These are phyloP conservation scores for Fallopia convolvulus DNA, from an alignment of 148 eudicot species.

Conservation along the genomic window DNA sequence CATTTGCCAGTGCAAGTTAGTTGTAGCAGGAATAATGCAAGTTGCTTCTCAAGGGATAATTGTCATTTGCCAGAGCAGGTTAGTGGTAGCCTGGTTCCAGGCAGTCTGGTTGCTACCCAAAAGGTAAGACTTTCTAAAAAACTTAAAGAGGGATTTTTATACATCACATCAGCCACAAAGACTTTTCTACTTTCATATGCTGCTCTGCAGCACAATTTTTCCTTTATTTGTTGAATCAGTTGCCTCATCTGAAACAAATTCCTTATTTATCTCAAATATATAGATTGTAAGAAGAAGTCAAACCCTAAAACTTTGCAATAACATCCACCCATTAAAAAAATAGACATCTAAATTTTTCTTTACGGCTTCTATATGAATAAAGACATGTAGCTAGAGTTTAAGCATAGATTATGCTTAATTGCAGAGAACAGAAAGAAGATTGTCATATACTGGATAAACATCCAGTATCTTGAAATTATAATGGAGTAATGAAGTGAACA, in stretches of 20 bases:
- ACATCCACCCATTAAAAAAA: not conserved
- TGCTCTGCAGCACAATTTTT: not conserved
- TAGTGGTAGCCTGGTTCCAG: not conserved
- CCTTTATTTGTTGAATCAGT: not conserved
- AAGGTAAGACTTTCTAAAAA: not conserved
- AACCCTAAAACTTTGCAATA: not conserved
- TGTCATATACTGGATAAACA: not conserved
- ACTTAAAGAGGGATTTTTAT: not conserved
- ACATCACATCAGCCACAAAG: not conserved
- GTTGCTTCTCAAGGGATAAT: not conserved
- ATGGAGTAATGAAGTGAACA: not conserved
- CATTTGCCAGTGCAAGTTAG: not conserved
- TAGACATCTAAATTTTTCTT: not conserved
- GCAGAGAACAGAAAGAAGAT: not conserved
- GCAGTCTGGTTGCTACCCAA: not conserved
- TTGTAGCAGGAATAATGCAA: not conserved
- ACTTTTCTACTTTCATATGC: not conserved
- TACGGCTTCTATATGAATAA: not conserved
- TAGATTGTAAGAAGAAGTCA: not conserved
- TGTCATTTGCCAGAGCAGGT: not conserved
- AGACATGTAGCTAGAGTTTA: not conserved
- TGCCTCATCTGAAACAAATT: not conserved
- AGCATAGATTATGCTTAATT: not conserved
- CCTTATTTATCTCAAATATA: not conserved
- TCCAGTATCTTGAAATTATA: not conserved